Evolutionary conservation across 306 rosid species (phyloP).

Genomic region (Elaeagnus macrophylla): DNA sequence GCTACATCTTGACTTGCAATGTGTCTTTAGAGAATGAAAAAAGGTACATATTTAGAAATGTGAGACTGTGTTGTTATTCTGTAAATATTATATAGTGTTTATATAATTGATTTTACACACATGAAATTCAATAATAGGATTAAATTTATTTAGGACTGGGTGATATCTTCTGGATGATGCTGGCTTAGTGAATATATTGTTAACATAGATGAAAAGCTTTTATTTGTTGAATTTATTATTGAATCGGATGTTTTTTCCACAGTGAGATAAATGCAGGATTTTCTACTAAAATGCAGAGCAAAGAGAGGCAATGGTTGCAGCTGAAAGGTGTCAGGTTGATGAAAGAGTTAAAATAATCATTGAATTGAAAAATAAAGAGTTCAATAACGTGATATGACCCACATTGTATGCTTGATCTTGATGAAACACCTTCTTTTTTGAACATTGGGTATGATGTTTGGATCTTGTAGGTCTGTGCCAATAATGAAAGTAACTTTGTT

Average conservation of each 20-base stretch:
- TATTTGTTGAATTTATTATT: too few relatives aligned
- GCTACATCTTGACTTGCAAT: conserved; percentile 73
- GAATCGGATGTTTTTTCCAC: conserved; percentile 24
- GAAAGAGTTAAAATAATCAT: conserved; percentile 76
- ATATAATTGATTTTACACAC: too few relatives aligned
- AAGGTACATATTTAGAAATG: conserved; percentile 39
- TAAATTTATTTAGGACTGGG: too few relatives aligned
- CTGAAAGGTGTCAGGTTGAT: conserved; percentile 89
- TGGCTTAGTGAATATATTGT: too few relatives aligned
- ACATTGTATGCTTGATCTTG: neutral
- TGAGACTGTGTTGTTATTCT: neutral
- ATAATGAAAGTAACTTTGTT: conserved; percentile 61
- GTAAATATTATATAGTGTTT: too few relatives aligned
- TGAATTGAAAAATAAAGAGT: conserved; percentile 58
- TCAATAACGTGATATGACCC: neutral
- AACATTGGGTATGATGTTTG: neutral
- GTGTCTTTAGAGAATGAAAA: conserved; percentile 92
- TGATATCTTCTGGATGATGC: too few relatives aligned
- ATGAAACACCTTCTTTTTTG: neutral
- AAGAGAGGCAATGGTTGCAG: conserved; percentile 91
- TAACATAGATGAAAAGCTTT: too few relatives aligned
- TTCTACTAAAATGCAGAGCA: conserved; percentile 98
- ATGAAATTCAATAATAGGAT: too few relatives aligned
- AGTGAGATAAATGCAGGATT: conserved; percentile 95
- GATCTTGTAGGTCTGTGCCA: conserved; percentile 68